Base-by-base conservation (phyloP, 768 basidiomycete genomes). In the Leccinum arenicola region DNA sequence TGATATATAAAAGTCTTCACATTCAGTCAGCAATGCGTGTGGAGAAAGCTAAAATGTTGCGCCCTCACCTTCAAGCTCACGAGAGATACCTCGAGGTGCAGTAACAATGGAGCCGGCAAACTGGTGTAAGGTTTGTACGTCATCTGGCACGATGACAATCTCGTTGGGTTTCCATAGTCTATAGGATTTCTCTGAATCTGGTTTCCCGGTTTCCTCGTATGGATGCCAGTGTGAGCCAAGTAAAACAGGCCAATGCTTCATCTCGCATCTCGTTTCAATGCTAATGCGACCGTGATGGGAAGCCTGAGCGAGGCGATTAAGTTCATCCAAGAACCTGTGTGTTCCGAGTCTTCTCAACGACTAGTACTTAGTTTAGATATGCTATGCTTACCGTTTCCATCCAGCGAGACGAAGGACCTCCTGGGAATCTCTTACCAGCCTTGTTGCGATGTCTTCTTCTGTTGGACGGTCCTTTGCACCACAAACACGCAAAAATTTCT, bases 401-500 rank as follows among this genome's bases (percentile, higher is more conserved):
- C 83, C 84, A 2, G 89, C 81, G 5, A 89, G 73, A n/a, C 84
- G 71, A 61, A 87, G 89, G 69, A 95, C 91, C 59, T 79, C 74
- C 27, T 75, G 75, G 7, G 91, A 88, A 69, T 91, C 77, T 3
- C 76, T 76, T 9, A 93, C 68, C 36, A 93, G 71, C 55, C 84
- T 86, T 52, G 80, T 79, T 0, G 84, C 23, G 23, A 23, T 0
- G 3, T 23, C 23, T 3, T 23, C 23, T 23, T 23, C 23, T 23
- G 23, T 23, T 3, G 23, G 23, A 23, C 3, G 3, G 23, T 23
- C 3, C 23, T 23, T 23, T 23, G 23, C 23, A 23, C 3, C 23
- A 64, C 92, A 91, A 6, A 88, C 86, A 53, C 80, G 81, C 38
- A 98, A 77, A 73, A 98, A 97, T 66, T 93, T 94, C 33, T 88